Percentiles rank a stretch among this genome's conserved stretches.
These are phyloP conservation scores for Aegilops tauschii DNA, from an alignment of 176 grass and related monocot genomes.

Conservation along the genomic window DNA sequence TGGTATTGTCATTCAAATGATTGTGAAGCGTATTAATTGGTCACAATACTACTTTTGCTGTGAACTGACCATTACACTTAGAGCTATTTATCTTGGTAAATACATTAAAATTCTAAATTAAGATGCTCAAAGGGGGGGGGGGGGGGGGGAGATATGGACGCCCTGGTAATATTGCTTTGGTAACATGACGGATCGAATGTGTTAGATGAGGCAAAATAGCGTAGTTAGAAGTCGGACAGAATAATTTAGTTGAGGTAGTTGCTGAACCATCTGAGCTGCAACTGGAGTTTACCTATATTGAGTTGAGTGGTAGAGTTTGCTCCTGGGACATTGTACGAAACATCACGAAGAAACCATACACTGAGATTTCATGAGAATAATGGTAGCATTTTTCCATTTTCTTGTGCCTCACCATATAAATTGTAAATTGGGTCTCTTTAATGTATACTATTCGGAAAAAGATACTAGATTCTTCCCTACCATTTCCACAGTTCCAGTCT, in stretches of 20 bases:
- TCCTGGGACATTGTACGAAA: neutral
- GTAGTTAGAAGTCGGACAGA: neutral
- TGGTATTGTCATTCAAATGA: neutral
- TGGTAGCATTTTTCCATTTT: neutral
- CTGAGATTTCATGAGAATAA: neutral
- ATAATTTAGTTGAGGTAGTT: constrained; percentile 12
- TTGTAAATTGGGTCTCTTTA: neutral
- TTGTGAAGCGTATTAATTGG: neutral
- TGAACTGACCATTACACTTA: neutral
- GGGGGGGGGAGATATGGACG: neutral
- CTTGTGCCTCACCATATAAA: neutral
- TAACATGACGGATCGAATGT: neutral
- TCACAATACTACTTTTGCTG: neutral
- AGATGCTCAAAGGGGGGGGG: neutral
- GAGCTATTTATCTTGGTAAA: neutral
- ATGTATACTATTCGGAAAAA: neutral
- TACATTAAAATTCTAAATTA: neutral
- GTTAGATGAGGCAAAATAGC: neutral
- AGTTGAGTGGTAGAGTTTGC: neutral
- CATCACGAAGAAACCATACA: constrained; percentile 5
- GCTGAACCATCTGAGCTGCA: neutral
- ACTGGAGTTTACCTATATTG: neutral
- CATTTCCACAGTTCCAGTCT: neutral
- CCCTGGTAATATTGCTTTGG: neutral
- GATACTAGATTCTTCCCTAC: too few relatives aligned